Evolutionary conservation across 1,284 basidiomycete genomes (phyloP).

Genomic region (Moniliophthora roreri): DNA sequence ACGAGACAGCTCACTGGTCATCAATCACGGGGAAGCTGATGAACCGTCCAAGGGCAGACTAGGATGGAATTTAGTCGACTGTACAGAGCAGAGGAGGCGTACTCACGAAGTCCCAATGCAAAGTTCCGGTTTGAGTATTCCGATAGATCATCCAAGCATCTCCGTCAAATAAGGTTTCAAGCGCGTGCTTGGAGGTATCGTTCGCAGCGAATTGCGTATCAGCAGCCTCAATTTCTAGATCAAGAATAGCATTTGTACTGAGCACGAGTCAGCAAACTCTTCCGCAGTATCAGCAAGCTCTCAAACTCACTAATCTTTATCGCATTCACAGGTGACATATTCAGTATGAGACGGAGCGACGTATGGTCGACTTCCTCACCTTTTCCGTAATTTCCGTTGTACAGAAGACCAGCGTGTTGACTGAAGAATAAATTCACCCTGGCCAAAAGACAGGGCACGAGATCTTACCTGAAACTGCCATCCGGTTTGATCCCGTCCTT

Average conservation of each 20-base stretch:
- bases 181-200: slow-evolving; percentile 37
- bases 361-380: slow-evolving; percentile 17
- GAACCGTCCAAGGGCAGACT: slow-evolving; percentile 63
- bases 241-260: slow-evolving; percentile 52
- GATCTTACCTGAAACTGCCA: slow-evolving; percentile 47
- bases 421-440: slow-evolving; percentile 19
- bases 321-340: no score
- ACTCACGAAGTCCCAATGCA: slow-evolving; percentile 70
- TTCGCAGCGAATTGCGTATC: slow-evolving; percentile 54
- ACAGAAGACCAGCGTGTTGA: slow-evolving; percentile 60
- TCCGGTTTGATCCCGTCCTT: slow-evolving; percentile 64
- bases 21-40: slow-evolving; percentile 62
- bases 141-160: slow-evolving; percentile 68
- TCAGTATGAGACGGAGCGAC: no score
- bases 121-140: slow-evolving; percentile 50
- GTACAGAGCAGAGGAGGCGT: background rate
- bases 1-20: slow-evolving; percentile 45
- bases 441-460: slow-evolving; percentile 11
- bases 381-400: slow-evolving; percentile 58
- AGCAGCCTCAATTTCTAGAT: slow-evolving; percentile 49
- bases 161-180: slow-evolving; percentile 50
- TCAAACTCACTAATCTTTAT: slow-evolving; percentile 15
- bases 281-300: background rate
- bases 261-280: background rate
- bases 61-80: background rate